These are phyloP conservation scores for Lippia alba DNA, from an alignment of 305 asterid species.

Conservation along the genomic window DNA sequence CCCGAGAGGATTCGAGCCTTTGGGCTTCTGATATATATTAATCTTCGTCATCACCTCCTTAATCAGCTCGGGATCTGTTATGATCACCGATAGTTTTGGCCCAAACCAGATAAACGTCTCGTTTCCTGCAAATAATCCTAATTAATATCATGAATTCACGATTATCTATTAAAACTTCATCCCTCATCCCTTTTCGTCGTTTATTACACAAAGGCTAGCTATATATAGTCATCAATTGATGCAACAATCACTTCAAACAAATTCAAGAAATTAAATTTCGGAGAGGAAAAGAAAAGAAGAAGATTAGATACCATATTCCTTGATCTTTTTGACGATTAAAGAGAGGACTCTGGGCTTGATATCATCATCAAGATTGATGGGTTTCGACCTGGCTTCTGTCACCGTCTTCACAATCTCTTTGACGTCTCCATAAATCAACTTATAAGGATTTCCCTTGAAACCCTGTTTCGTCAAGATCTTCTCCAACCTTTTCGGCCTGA, in stretches of 20 bases:
- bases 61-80: conserved; percentile 49
- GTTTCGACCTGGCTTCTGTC: conserved; percentile 32
- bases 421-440: conserved; percentile 39
- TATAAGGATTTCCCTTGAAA: conserved; percentile 43
- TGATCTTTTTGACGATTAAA: conserved; percentile 1
- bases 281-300: background rate
- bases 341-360: conserved; percentile 38
- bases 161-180: too few relatives aligned
- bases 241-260: too few relatives aligned
- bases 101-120: conserved; percentile 55
- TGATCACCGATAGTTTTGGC: conserved; percentile 39
- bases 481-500: conserved; percentile 43
- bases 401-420: conserved; percentile 23
- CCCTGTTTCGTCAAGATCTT: conserved; percentile 41
- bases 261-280: too few relatives aligned
- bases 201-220: too few relatives aligned
- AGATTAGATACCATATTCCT: background rate
- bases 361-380: conserved; percentile 43
- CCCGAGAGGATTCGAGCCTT: conserved; percentile 35
- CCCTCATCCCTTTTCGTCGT: too few relatives aligned
- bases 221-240: too few relatives aligned
- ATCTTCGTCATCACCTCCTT: conserved; percentile 46
- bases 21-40: conserved; percentile 41
- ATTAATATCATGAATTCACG: too few relatives aligned
- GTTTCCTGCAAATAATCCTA: conserved; percentile 43